Base-by-base conservation (phyloP, 140 eudicot genomes). In the Cichorium intybus region DNA sequence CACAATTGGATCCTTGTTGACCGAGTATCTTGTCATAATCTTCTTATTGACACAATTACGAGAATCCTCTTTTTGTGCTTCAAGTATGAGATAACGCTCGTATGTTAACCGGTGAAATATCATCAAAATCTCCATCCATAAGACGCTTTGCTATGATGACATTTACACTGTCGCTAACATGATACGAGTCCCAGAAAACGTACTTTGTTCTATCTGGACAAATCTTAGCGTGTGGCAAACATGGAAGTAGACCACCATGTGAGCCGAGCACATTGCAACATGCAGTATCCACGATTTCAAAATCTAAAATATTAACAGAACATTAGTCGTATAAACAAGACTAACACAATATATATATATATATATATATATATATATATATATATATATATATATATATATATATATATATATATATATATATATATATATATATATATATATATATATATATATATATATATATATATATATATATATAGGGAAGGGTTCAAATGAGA, bases 131-230 rank as follows among this genome's bases (percentile, higher is more conserved):
- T 59, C 79, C 73, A 47, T 74, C 79, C 21, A 66, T 16, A 16
- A 74, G 17, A 34, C 74, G 69, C 12, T 74, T 66, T 35, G 69
- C 73, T 56, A 66, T 74, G 48, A 66, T 66, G 28, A 21, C 28
- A 28, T 74, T 47, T 10, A 35, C 18, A 21, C 48, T 16, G 24
- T 74, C 79, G 0, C 74, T 65, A 35, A 51, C 53, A 15, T 74
- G 79, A 66, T 16, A 74, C 29, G 56, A 49, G 48, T 74, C 74
- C 79, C 79, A 74, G 27, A 74, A 74, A 20, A 74, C 15, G 23
- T 74, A 74, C 63, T 74, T 49, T 58, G 79, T 56, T 66, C 79
- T 74, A 66, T 74, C 62, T 1, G 60, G 29, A 57, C 79, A 74
- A 15, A 74, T 7, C 22, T 21, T 66, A 8, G 74, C 10, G 7